Base-by-base conservation (phyloP, 1,139 yeast species). In the Kodamaea sp. region DNA sequence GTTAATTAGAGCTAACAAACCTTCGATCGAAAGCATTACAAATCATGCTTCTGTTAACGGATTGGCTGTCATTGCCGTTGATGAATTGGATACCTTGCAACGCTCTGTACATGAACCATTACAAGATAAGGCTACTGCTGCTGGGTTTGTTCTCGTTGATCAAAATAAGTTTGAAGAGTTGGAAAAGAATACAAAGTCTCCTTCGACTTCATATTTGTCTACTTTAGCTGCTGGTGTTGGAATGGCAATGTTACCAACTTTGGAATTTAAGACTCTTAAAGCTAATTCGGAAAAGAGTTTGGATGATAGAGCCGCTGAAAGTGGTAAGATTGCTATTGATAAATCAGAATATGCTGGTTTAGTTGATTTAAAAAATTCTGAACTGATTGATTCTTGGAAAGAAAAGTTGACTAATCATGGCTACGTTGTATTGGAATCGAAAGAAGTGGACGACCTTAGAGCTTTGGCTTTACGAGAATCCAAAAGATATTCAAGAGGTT, bases 291-390 rank as follows among this genome's bases (percentile, higher is more conserved):
- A 32, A 9, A 40, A 36, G 35, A 30, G 44, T 27, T 24, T 36
- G 3, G 44, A 39, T 7, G 53, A 52, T 8, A 47, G 40, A 35
- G 65, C 69, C 27, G 31, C 60, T 41, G 58, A 60, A 7, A 51
- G 60, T 38, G 77, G 74, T 6, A 53, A 63, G 36, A 60, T 63
- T 8, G 63, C 68, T 1, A 44, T 73, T 32, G 50, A 65, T 4
- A 39, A 52, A 7, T 65, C 59, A 0, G 73, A 67, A 31, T 38
- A 27, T 15, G 31, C 34, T 7, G 36, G 34, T 8, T 34, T 39
- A 15, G 24, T 29, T 24, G 27, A 11, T 9, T n/a, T 20, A 23
- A 7, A 27, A n/a, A 24, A 24, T 28, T 22, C n/a, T 30, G 24
- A 23, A 15, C 20, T 15, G 20, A 4, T 15, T 15, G 20, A 15